Evolutionary conservation across 805 yeast species (phyloP), one percentile per base, ranked within the genome.

Genomic region (Spathaspora arborariae): DNA sequence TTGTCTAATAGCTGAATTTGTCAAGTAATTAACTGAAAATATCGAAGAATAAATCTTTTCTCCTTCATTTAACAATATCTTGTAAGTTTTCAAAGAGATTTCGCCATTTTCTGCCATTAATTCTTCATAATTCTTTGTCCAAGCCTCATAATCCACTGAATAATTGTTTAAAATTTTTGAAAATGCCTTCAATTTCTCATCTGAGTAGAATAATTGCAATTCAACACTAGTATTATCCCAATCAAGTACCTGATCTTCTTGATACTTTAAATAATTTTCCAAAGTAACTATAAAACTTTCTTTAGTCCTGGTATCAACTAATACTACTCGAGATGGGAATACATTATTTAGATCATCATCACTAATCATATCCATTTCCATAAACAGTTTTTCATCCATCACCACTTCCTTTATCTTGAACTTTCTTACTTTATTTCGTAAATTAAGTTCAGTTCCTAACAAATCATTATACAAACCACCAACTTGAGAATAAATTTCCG

Each of bases 271-370:
- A 57, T 59, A 68, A 24, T 51, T 56, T 57, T 49, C 48, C 48
- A 57, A 61, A 52, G 67, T 36, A 62, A 73, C 56, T 48, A 50
- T 58, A 67, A 60, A 63, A 21, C 55, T 59, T 54, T 68, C 63
- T 16, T 64, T 62, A 4, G 64, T 45, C 3, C 60, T 60, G 1
- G 43, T 18, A 21, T 67, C 60, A 0, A 59, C 50, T 2, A 79
- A 44, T 0, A 81, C 69, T 27, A 81, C 56, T 48, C 75, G 79
- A 0, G 87, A 75, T 1, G 88, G 85, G 39, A 74, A 82, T 1
- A 79, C 67, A 35, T 73, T 70, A 15, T 53, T 57, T 40, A 83
- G 62, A 37, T 76, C 75, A 20, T 76, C 76, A 60, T 84, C 90
- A 1, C 86, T 70, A 5, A 80, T 64, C 46, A 57, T 64, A 51